Evolutionary conservation across 1,139 yeast species (phyloP).

Genomic region (Yamadazyma friedrichii): DNA sequence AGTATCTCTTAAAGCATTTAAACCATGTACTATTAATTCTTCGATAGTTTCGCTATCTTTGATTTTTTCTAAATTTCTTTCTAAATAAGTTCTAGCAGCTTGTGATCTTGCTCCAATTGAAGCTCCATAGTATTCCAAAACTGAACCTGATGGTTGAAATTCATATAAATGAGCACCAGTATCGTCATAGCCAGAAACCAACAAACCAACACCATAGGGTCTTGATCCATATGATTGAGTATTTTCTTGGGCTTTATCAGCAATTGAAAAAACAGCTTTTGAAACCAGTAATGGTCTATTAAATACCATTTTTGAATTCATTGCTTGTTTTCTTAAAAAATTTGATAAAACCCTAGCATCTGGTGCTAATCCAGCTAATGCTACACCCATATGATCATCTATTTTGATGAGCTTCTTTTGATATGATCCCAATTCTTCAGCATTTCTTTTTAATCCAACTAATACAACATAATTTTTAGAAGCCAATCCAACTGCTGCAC

Average conservation of each 20-base stretch:
- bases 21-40: slow-evolving; percentile 80
- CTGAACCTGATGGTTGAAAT: slow-evolving; percentile 95
- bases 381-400: slow-evolving; percentile 92
- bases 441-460: slow-evolving; percentile 92
- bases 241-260: slow-evolving; percentile 95
- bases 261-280: slow-evolving; percentile 81
- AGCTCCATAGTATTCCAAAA: slow-evolving; percentile 85
- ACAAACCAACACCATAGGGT: slow-evolving; percentile 95
- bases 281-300: slow-evolving; percentile 85
- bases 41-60: slow-evolving; percentile 59
- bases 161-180: slow-evolving; percentile 93
- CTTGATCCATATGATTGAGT: slow-evolving; percentile 96
- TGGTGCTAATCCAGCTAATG: slow-evolving; percentile 96
- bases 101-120: slow-evolving; percentile 99
- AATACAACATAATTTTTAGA: slow-evolving; percentile 85
- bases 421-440: slow-evolving; percentile 95
- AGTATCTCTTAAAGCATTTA: slow-evolving; percentile 91
- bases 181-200: slow-evolving; percentile 90
- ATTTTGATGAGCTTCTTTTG: slow-evolving; percentile 90
- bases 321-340: slow-evolving; percentile 86
- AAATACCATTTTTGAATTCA: slow-evolving; percentile 81
- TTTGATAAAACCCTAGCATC: slow-evolving; percentile 94
- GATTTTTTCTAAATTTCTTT: slow-evolving; percentile 74
- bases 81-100: slow-evolving; percentile 95
- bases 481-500: slow-evolving; percentile 93